Evolutionary conservation across 352 stramenopile species (phyloP), one percentile per base, ranked within the genome.

Genomic region (Globisporangium canariense): DNA sequence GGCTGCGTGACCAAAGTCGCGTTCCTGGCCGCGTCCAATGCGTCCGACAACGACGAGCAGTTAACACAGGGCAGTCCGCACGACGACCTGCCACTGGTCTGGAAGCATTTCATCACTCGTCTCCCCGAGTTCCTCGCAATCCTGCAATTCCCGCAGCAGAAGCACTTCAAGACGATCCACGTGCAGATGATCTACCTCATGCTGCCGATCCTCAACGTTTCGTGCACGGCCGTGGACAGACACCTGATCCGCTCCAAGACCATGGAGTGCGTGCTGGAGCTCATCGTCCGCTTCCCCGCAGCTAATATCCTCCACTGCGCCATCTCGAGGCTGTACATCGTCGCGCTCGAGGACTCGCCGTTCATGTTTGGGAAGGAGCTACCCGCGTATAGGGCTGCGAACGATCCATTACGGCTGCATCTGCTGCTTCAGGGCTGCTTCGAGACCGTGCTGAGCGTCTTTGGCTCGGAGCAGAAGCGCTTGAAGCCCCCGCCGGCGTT

Each of bases 251-350:
- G 63, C 0, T 54, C 73, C 16, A 62, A 73, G 58, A 77, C 72
- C 2, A 78, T 90, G 28, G 74, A 85, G 49, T 46, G 62, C 14
- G 65, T 86, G 5, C 86, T 98, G 18, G 91, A 98, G 67, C 77
- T 98, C 41, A 89, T 98, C 65, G 68, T 97, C 25, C 80, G 93
- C 5, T 98, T 95, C 71, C 70, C 98, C 0, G 84, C 94, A 38
- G 89, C 98, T 62, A 91, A 70, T 60, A 96, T 80, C 65, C 65
- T 90, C 43, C 82, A 78, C 49, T 90, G 77, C 47, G 77, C 80
- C 20, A 86, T 90, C 43, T 75, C 75, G 2, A 70, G 84, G 7
- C 67, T 93, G 25, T 93, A 83, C 57, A 91, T 93, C 62, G 81
- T 90, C 34, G 81, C 73, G n/a, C 75, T 93, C 7, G 84, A 93